A percentile compares a stretch with the other conserved stretches of the same genome.
These are phyloP conservation scores for Penicillium egyptiacum DNA, from an alignment of 495 filamentous ascomycete genomes.

Conservation along the genomic window DNA sequence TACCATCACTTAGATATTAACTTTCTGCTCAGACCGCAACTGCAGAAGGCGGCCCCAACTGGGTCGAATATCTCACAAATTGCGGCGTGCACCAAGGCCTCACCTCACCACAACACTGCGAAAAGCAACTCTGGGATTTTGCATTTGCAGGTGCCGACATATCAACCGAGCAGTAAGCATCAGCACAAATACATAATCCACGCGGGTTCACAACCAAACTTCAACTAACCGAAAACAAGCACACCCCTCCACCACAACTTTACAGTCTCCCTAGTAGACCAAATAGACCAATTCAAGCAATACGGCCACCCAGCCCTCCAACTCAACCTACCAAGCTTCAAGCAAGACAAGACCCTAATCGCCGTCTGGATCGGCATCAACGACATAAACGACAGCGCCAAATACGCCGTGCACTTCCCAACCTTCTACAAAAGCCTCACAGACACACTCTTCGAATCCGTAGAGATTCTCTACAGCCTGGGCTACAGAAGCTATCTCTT, in stretches of 20 bases:
- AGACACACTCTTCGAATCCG: slow-evolving; percentile 39
- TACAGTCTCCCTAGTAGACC: slow-evolving; percentile 46
- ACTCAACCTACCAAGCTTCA: slow-evolving; percentile 19
- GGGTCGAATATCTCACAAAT: slow-evolving; percentile 49
- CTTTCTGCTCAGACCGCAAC: slow-evolving; percentile 29
- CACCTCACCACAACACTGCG: slow-evolving; percentile 39
- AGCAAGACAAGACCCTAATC: slow-evolving; percentile 34
- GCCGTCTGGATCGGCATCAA: slow-evolving; percentile 50
- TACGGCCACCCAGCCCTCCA: slow-evolving; percentile 34
- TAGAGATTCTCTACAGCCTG: slow-evolving; percentile 38
- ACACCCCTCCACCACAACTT: slow-evolving; percentile 50
- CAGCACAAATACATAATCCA: not conserved
- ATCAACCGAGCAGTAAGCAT: slow-evolving; percentile 37
- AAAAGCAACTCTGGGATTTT: slow-evolving; percentile 55
- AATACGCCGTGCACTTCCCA: slow-evolving; percentile 40
- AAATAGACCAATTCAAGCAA: slow-evolving; percentile 37
- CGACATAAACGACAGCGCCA: slow-evolving; percentile 41
- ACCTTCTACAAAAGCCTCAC: slow-evolving; percentile 40
- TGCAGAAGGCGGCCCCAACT: slow-evolving; percentile 52
- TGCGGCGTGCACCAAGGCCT: slow-evolving; percentile 42
- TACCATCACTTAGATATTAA: not conserved
- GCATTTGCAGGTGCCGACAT: slow-evolving; percentile 56
- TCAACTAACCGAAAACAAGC: slow-evolving; percentile 20
- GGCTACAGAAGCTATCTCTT: slow-evolving; percentile 51
- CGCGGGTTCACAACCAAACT: not conserved